Evolutionary conservation across 805 yeast species (phyloP), one percentile per base, ranked within the genome.

Genomic region (Diddensiella santjacobensis): DNA sequence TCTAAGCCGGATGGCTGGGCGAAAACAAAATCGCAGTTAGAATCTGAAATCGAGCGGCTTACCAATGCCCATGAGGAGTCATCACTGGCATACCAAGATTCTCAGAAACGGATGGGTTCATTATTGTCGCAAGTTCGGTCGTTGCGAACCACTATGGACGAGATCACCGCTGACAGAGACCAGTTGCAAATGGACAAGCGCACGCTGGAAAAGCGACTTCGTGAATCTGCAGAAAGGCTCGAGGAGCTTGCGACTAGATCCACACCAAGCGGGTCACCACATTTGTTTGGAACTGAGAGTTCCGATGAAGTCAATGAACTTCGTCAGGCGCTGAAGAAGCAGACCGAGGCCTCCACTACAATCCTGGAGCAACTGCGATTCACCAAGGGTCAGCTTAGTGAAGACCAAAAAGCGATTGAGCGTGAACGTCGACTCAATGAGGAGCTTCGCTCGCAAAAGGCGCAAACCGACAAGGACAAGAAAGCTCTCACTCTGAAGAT

Each of bases 111-210:
- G 42, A 59, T 75, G 29, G 71, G 71, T 6, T 70, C 78, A 2
- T 57, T 80, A 54, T 62, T 68, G 47, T 66, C 72, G 18, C 88
- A 84, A 62, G 74, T 83, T 1, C 70, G 69, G 8, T 74, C 79
- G 1, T 66, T 87, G 59, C 74, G 80, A 44, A 74, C 77, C 8
- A 72, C 83, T 3, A 74, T 85, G 52, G 80, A 75, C 35, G 83
- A 82, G 43, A 68, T 88, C 29, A 66, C 79, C 1, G 67, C 60
- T 3, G 93, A 87, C 57, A 77, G 89, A 53, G 84, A 82, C 57
- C 72, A 72, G 30, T 66, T 87, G 45, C 65, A 80, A 46, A 70
- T 68, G 23, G 77, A 80, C 11, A 75, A 76, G 67, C 59, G 73
- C 54, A 59, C 65, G 17, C 62, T 77, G 41, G 83, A 80, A 58